Percentiles rank a stretch among this genome's conserved stretches.
phyloP scores from a whole-genome alignment of 257 asterid genomes.

The Parsonsia alboflavescens region DNA sequence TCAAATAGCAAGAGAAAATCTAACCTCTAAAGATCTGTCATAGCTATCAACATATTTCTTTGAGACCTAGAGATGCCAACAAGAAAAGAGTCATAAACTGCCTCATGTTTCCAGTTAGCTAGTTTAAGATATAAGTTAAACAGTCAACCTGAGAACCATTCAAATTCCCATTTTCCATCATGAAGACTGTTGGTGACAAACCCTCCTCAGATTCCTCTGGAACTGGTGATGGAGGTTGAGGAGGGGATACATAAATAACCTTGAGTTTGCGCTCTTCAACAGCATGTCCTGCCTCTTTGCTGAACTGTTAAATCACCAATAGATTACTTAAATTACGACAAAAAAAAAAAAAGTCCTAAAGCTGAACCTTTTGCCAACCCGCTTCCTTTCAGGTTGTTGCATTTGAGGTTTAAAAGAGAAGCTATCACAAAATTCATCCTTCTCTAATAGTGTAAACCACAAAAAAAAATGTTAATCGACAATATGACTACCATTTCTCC shows the following conservation, averaged over 20 bases:
- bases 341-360: not conserved
- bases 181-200: conserved; percentile 36
- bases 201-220: conserved; percentile 73
- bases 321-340: conserved; percentile 2
- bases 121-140: conserved; percentile 1
- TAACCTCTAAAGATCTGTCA: conserved; percentile 58
- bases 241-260: conserved; percentile 58
- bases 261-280: conserved; percentile 75
- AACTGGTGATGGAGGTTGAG: conserved; percentile 65
- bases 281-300: conserved; percentile 50
- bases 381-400: not conserved
- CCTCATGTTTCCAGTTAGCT: not conserved
- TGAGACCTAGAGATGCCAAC: conserved; percentile 25
- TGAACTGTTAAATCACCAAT: conserved; percentile 40
- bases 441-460: conserved; percentile 6
- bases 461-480: not conserved
- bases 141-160: conserved; percentile 42
- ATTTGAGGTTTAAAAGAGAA: conserved; percentile 5
- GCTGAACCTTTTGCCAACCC: not conserved
- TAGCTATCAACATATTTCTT: conserved; percentile 38
- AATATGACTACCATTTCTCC: conserved; percentile 55
- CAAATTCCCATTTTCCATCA: conserved; percentile 30
- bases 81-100: not conserved
- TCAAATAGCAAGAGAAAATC: conserved; percentile 7
- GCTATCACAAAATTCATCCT: not conserved